phyloP scores from a whole-genome alignment of 1,284 basidiomycete species.

The Boletus smithii region DNA sequence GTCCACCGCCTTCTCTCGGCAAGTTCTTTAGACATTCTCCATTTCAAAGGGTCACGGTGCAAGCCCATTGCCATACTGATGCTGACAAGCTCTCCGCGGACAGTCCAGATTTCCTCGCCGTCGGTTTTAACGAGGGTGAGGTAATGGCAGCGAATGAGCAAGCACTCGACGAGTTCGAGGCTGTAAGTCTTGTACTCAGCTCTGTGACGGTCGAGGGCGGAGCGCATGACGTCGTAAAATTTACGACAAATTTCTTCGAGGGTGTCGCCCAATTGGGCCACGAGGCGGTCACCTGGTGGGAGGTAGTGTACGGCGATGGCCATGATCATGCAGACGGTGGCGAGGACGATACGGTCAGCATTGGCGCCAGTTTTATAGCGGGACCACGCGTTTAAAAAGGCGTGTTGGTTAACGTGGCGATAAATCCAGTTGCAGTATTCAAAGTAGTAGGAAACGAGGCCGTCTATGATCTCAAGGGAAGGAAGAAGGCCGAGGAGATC shows the following conservation, averaged over 20 bases:
- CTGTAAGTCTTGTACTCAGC: slow-evolving; percentile 61
- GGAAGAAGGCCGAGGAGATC: slow-evolving; percentile 69
- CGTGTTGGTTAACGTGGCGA: slow-evolving; percentile 62
- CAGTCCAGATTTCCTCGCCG: slow-evolving; percentile 73
- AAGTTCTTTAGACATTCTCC: slow-evolving; percentile 60
- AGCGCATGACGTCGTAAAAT: slow-evolving; percentile 65
- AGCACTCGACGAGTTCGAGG: slow-evolving; percentile 70
- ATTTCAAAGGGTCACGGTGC: slow-evolving; percentile 75
- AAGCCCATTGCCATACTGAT: slow-evolving; percentile 77
- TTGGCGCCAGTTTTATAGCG: slow-evolving; percentile 64
- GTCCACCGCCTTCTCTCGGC: slow-evolving; percentile 78
- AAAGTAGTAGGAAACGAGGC: slow-evolving; percentile 71
- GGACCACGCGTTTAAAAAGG: slow-evolving; percentile 63
- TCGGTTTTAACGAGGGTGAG: slow-evolving; percentile 68
- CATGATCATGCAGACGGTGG: slow-evolving; percentile 68
- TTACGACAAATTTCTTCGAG: slow-evolving; percentile 56
- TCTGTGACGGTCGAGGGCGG: slow-evolving; percentile 60
- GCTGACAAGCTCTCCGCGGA: slow-evolving; percentile 65
- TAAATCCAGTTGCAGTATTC: slow-evolving; percentile 84
- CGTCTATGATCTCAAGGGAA: slow-evolving; percentile 61
- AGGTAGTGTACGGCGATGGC: slow-evolving; percentile 70
- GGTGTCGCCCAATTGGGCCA: slow-evolving; percentile 45
- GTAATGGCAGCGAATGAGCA: slow-evolving; percentile 67
- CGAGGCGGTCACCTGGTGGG: slow-evolving; percentile 57
- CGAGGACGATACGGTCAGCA: slow-evolving; percentile 64